phyloP scores from a whole-genome alignment of 169 alveolate species.

The Cryptosporidium bovis region DNA sequence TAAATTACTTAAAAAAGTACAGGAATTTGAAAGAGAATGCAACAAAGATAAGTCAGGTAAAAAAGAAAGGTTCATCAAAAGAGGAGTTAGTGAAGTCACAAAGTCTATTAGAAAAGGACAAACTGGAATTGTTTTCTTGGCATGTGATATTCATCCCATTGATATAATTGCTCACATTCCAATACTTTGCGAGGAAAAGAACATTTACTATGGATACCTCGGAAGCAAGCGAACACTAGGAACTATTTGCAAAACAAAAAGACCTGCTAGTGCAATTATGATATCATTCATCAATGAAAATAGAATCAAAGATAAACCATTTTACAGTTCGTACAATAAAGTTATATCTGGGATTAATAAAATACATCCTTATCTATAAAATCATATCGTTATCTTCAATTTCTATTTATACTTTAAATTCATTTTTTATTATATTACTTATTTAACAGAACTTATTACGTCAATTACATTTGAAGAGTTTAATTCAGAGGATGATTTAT shows the following conservation, averaged over 20 bases:
- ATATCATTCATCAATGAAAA: constrained; percentile 70
- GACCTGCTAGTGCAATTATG: constrained; percentile 95
- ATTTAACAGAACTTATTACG: constrained; percentile 4
- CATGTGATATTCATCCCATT: constrained; percentile 96
- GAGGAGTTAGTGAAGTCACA: constrained; percentile 97
- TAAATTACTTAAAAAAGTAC: constrained; percentile 86
- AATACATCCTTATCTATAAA: constrained; percentile 49
- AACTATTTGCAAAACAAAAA: constrained; percentile 92
- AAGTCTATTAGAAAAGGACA: constrained; percentile 92
- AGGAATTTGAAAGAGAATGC: constrained; percentile 81
- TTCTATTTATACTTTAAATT: not conserved
- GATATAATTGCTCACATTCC: constrained; percentile 96
- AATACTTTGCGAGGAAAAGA: constrained; percentile 92
- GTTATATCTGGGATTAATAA: constrained; percentile 53
- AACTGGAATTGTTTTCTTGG: constrained; percentile 91
- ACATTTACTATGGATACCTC: constrained; percentile 92
- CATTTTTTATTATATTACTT: constrained; percentile 1
- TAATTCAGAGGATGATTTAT: not conserved
- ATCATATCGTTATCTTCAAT: not conserved
- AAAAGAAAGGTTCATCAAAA: constrained; percentile 81
- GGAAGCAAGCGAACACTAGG: constrained; percentile 92
- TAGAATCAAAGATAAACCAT: constrained; percentile 48
- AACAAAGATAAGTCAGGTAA: constrained; percentile 62
- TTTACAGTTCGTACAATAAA: constrained; percentile 46
- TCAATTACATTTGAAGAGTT: not conserved